Conservation (phyloP, 2,329 filamentous ascomycete genomes). For the Didymella lethalis region DNA sequence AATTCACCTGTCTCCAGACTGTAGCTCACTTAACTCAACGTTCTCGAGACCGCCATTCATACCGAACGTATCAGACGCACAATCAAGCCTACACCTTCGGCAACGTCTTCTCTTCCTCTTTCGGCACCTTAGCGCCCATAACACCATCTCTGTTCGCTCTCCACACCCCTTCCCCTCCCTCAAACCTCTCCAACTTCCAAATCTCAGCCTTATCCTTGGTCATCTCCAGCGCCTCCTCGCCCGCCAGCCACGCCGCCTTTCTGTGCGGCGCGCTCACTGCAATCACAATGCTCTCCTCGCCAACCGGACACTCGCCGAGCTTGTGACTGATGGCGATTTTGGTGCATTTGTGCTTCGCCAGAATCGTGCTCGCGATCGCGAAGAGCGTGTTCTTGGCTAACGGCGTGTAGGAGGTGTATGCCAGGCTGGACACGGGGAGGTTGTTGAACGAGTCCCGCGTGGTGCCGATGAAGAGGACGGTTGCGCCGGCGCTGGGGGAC, state of each 20-base stretch:
- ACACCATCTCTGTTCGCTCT: slow-evolving; percentile 83
- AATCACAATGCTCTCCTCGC: slow-evolving; percentile 93
- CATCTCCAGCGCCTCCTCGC: slow-evolving; percentile 86
- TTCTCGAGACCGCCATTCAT: background rate
- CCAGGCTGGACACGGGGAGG: slow-evolving; percentile 75
- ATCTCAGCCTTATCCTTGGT: slow-evolving; percentile 91
- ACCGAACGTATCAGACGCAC: background rate
- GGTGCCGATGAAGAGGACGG: slow-evolving; percentile 62
- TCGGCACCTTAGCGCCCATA: slow-evolving; percentile 60
- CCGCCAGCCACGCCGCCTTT: slow-evolving; percentile 83
- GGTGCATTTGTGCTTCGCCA: slow-evolving; percentile 68
- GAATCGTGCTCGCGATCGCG: slow-evolving; percentile 66
- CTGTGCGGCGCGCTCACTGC: slow-evolving; percentile 85
- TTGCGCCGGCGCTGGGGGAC: slow-evolving; percentile 54
- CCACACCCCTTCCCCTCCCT: slow-evolving; percentile 79
- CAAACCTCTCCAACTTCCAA: slow-evolving; percentile 93
- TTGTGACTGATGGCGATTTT: slow-evolving; percentile 84
- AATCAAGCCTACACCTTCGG: background rate
- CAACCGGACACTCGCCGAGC: slow-evolving; percentile 83
- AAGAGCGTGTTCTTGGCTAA: slow-evolving; percentile 75
- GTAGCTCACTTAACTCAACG: background rate
- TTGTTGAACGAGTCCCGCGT: slow-evolving; percentile 78
- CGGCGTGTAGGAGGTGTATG: slow-evolving; percentile 77
- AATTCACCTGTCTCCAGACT: background rate
- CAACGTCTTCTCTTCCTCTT: slow-evolving; percentile 20